These are phyloP conservation scores for Candida jianshihensis DNA, from an alignment of 805 yeast species.

Conservation along the genomic window DNA sequence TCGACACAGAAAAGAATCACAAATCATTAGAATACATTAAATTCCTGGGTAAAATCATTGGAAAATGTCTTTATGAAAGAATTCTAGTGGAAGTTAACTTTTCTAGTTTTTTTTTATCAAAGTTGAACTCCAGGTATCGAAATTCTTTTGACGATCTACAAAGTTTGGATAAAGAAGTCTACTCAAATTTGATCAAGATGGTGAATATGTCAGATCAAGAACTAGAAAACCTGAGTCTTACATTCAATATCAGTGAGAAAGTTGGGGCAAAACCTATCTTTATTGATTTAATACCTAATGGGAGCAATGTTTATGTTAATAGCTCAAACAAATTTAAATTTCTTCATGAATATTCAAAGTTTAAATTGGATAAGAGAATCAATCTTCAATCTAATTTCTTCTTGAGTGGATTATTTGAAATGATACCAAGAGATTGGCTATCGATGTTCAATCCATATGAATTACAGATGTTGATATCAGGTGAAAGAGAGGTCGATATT, in stretches of 20 bases:
- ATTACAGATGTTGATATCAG: constrained; percentile 75
- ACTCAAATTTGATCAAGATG: constrained; percentile 56
- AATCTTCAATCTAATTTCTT: constrained; percentile 55
- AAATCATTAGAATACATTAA: constrained; percentile 30
- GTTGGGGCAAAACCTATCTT: constrained; percentile 31
- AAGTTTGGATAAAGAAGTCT: constrained; percentile 62
- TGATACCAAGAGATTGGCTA: constrained; percentile 72
- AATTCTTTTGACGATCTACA: constrained; percentile 75
- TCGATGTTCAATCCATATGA: constrained; percentile 81
- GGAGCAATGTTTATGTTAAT: constrained; percentile 50
- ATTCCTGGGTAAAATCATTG: constrained; percentile 78
- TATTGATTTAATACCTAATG: constrained; percentile 57
- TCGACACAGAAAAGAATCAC: constrained; percentile 25
- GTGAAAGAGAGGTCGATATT: constrained; percentile 59
- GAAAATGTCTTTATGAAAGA: constrained; percentile 82
- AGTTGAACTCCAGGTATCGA: constrained; percentile 36
- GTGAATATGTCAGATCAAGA: constrained; percentile 48
- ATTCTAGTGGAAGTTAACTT: constrained; percentile 76
- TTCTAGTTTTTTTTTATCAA: constrained; percentile 77
- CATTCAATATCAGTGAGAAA: constrained; percentile 55
- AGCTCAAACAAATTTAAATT: constrained; percentile 60
- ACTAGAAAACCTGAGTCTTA: constrained; percentile 47
- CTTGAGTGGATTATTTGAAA: constrained; percentile 60
- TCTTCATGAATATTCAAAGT: constrained; percentile 70
- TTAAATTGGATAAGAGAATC: constrained; percentile 61